Evolutionary conservation across 345 rosid species (phyloP), one percentile per base, ranked within the genome.

Genomic region (Barbarea vulgaris): DNA sequence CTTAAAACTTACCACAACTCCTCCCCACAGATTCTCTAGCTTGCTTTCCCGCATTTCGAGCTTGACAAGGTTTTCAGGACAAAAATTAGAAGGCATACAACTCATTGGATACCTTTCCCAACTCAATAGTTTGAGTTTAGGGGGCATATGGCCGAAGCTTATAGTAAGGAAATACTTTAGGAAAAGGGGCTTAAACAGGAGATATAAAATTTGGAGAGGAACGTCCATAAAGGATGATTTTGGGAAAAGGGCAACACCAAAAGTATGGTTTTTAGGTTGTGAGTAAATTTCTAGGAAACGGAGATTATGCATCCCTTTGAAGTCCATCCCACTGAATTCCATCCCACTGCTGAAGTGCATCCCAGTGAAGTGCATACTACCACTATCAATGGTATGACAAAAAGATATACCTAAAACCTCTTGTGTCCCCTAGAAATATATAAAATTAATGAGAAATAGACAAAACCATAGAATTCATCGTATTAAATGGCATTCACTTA

Each of bases 321-420:
- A 80, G n/a, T n/a, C n/a, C n/a, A n/a, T n/a, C n/a, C n/a, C n/a
- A n/a, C n/a, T n/a, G n/a, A n/a, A n/a, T n/a, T n/a, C n/a, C n/a
- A n/a, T n/a, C n/a, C n/a, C n/a, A n/a, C n/a, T n/a, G n/a, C n/a
- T n/a, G n/a, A n/a, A n/a, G n/a, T n/a, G n/a, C n/a, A n/a, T n/a
- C n/a, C n/a, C n/a, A n/a, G n/a, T n/a, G n/a, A n/a, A n/a, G n/a
- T n/a, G n/a, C n/a, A n/a, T n/a, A n/a, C n/a, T n/a, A n/a, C n/a
- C n/a, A n/a, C n/a, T n/a, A n/a, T n/a, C n/a, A n/a, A n/a, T n/a
- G n/a, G n/a, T n/a, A n/a, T n/a, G n/a, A n/a, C n/a, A n/a, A n/a
- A n/a, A n/a, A n/a, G n/a, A n/a, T n/a, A n/a, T 62, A 10, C 80
- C 80, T 39, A 70, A 27, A 13, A 77, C 39, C 10, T 61, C 22